Evolutionary conservation across 768 basidiomycete genomes (phyloP).

Genomic region (Hypholoma sublateritium): DNA sequence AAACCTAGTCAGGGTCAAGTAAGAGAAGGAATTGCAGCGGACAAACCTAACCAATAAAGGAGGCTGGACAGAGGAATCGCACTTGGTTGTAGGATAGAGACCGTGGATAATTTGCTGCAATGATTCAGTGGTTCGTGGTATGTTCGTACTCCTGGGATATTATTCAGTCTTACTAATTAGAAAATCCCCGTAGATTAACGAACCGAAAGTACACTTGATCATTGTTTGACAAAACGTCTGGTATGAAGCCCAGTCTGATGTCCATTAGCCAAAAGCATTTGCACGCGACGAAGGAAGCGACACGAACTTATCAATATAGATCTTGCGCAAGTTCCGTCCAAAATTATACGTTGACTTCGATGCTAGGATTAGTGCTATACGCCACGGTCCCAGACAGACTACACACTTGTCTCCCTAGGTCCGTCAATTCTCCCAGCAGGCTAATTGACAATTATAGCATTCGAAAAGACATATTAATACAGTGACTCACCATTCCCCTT

Average conservation of each 20-base stretch:
- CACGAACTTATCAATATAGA: slow-evolving; percentile 66
- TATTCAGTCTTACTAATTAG: background rate
- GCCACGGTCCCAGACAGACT: background rate
- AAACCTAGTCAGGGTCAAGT: background rate
- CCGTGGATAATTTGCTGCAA: slow-evolving; percentile 75
- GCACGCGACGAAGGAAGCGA: background rate
- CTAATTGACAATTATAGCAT: slow-evolving; percentile 30
- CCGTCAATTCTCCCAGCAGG: slow-evolving; percentile 70
- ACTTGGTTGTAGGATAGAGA: slow-evolving; percentile 60
- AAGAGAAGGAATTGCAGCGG: background rate
- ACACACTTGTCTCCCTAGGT: slow-evolving; percentile 64
- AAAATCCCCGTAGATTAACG: background rate
- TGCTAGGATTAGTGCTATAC: background rate
- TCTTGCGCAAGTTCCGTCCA: slow-evolving; percentile 54
- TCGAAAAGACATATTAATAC: background rate
- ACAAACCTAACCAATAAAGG: slow-evolving; percentile 54
- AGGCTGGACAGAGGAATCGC: slow-evolving; percentile 43
- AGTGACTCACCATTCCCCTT: slow-evolving; percentile 61
- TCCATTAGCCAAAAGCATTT: background rate
- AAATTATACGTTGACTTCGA: slow-evolving; percentile 64
- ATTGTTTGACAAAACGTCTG: slow-evolving; percentile 44
- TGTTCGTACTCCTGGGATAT: slow-evolving; percentile 60
- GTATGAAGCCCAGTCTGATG: slow-evolving; percentile 63
- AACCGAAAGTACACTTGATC: slow-evolving; percentile 61
- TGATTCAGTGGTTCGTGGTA: slow-evolving; percentile 75